Conservation (phyloP, 805 yeast genomes). For the Wickerhamiella alocasiicola region DNA sequence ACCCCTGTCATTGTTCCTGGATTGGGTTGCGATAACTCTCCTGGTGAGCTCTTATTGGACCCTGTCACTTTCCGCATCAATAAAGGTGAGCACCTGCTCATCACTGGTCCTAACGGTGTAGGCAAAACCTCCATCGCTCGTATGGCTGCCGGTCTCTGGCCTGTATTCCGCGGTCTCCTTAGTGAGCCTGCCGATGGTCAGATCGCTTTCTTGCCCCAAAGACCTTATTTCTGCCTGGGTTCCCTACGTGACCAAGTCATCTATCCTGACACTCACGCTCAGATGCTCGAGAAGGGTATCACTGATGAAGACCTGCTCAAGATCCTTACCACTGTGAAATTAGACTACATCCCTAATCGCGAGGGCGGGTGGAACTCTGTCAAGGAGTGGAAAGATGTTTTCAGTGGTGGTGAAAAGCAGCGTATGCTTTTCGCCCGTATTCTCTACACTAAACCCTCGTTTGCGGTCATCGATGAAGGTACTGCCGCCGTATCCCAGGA, state of each 20-base stretch:
- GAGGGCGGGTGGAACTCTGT: constrained; percentile 36
- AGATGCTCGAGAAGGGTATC: constrained; percentile 59
- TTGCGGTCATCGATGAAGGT: constrained; percentile 83
- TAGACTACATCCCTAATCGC: constrained; percentile 68
- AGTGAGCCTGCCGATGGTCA: constrained; percentile 52
- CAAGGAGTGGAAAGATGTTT: constrained; percentile 78
- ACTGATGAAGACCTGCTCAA: constrained; percentile 58
- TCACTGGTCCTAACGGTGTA: constrained; percentile 77
- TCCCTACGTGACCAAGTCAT: constrained; percentile 83
- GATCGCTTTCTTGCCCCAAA: constrained; percentile 70
- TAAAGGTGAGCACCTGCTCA: constrained; percentile 56
- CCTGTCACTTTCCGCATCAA: constrained; percentile 50
- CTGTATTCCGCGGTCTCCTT: constrained; percentile 67
- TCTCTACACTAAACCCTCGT: constrained; percentile 63
- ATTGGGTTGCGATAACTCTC: constrained; percentile 23
- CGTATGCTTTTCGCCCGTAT: constrained; percentile 80
- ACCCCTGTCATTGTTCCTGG: constrained; percentile 71
- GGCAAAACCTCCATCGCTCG: constrained; percentile 84
- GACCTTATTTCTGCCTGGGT: constrained; percentile 68
- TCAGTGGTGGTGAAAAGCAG: constrained; percentile 94
- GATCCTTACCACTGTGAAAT: constrained; percentile 60
- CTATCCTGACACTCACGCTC: constrained; percentile 68
- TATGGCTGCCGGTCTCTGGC: constrained; percentile 83
- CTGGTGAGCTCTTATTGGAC: constrained; percentile 47
- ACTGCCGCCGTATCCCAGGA: constrained; percentile 86